These are phyloP conservation scores for Lasiosphaeris hirsuta DNA, from an alignment of 495 filamentous ascomycete species.

Conservation along the genomic window DNA sequence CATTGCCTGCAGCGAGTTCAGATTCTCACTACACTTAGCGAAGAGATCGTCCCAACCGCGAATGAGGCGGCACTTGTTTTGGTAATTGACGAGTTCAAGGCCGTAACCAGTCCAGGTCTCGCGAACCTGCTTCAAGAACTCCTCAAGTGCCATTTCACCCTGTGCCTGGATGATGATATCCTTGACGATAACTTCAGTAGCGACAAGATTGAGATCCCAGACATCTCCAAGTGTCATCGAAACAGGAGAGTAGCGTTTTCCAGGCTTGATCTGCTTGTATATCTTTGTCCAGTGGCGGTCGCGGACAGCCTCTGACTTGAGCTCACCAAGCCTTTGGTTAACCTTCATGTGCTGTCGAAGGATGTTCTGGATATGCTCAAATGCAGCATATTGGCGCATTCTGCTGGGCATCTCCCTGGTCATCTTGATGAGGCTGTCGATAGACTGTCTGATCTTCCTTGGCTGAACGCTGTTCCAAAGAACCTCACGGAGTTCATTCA, in stretches of 20 bases:
- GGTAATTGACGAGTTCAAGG: constrained; percentile 92
- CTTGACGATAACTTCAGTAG: constrained; percentile 81
- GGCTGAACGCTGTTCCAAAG: constrained; percentile 93
- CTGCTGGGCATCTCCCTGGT: constrained; percentile 99
- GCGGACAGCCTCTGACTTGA: constrained; percentile 95
- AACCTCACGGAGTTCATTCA: constrained; percentile 87
- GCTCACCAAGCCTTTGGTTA: constrained; percentile 78
- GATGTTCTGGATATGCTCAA: constrained; percentile 92
- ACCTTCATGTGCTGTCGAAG: constrained; percentile 86
- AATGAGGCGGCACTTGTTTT: constrained; percentile 95
- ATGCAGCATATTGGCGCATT: constrained; percentile 98
- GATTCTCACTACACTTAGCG: constrained; percentile 94
- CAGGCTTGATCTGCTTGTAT: constrained; percentile 88
- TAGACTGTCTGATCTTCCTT: constrained; percentile 78
- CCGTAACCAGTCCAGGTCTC: constrained; percentile 95
- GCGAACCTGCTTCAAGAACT: constrained; percentile 94
- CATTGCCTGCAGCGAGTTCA: constrained; percentile 98
- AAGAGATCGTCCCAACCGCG: constrained; percentile 98
- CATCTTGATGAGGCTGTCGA: constrained; percentile 93
- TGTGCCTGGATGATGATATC: constrained; percentile 94
- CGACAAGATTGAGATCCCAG: constrained; percentile 89
- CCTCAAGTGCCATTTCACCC: constrained; percentile 97
- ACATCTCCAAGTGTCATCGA: constrained; percentile 94
- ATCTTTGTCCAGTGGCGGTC: constrained; percentile 97
- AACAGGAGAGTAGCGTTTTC: constrained; percentile 84